These are phyloP conservation scores for Nephelium lappaceum DNA, from an alignment of 345 rosid species.

Conservation along the genomic window DNA sequence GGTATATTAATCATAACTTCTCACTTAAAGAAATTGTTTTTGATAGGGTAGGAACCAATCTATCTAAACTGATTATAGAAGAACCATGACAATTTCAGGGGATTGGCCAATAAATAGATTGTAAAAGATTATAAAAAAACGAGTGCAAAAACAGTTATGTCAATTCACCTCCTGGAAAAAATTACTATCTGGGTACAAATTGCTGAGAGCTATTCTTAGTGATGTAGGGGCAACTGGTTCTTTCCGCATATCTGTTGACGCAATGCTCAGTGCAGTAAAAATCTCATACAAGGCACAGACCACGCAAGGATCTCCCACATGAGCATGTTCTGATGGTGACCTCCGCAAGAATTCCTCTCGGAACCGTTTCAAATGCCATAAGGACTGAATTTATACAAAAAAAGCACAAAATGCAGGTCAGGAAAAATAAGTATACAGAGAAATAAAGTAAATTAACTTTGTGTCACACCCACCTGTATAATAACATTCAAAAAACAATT, in stretches of 20 bases:
- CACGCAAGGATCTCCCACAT: conserved; percentile 96
- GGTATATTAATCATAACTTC: conserved; percentile 20
- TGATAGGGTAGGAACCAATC: background rate
- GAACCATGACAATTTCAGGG: background rate
- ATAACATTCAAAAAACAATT: conserved; percentile 97
- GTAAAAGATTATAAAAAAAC: conserved; percentile 5
- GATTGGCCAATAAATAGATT: background rate
- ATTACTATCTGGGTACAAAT: conserved; percentile 85
- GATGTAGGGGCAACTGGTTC: conserved; percentile 89
- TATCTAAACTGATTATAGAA: conserved; percentile 7
- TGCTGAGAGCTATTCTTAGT: conserved; percentile 86
- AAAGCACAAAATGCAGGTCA: conserved; percentile 11
- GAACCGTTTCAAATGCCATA: conserved; percentile 88
- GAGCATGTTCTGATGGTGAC: conserved; percentile 70
- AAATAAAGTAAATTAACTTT: background rate
- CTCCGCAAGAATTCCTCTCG: conserved; percentile 79
- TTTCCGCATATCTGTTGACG: conserved; percentile 55
- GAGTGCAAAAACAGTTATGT: conserved; percentile 14
- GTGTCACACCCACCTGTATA: conserved; percentile 66
- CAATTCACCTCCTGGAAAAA: conserved; percentile 87
- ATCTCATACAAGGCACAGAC: conserved; percentile 81
- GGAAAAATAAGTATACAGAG: conserved; percentile 3
- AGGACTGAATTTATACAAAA: conserved; percentile 55
- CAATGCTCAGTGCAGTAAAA: conserved; percentile 62
- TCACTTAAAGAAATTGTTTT: background rate